These are phyloP conservation scores for Pseudophaeomoniella oleicola DNA, from an alignment of 2,329 filamentous ascomycete genomes.

Conservation along the genomic window DNA sequence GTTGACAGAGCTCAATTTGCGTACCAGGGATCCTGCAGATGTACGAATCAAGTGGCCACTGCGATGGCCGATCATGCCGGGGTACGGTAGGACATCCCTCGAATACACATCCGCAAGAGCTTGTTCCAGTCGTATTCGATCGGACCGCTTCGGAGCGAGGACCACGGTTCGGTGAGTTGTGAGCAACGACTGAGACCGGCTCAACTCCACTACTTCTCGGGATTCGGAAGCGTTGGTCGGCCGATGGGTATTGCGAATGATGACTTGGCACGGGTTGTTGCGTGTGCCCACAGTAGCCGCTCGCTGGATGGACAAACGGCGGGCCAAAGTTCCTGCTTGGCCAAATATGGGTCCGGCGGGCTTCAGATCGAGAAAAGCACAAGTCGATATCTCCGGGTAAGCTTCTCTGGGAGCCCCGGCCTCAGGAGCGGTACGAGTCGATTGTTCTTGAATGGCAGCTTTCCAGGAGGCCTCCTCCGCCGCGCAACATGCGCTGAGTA, in stretches of 20 bases:
- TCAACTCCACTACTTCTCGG: slow-evolving; percentile 39
- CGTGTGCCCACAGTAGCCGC: slow-evolving; percentile 60
- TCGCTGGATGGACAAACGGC: slow-evolving; percentile 58
- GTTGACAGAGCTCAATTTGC: slow-evolving; percentile 72
- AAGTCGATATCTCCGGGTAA: slow-evolving; percentile 41
- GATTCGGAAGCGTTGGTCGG: slow-evolving; percentile 41
- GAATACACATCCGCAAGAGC: slow-evolving; percentile 72
- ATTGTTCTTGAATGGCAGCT: slow-evolving; percentile 43
- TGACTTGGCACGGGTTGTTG: slow-evolving; percentile 56
- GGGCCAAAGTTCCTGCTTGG: slow-evolving; percentile 40
- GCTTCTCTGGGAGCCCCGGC: slow-evolving; percentile 32
- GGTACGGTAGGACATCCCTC: slow-evolving; percentile 63
- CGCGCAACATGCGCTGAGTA: slow-evolving; percentile 72
- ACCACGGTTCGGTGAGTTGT: slow-evolving; percentile 54
- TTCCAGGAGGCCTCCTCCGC: slow-evolving; percentile 74
- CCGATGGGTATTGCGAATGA: slow-evolving; percentile 72
- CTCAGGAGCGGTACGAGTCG: slow-evolving; percentile 34
- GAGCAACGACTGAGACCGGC: slow-evolving; percentile 67
- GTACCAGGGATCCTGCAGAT: slow-evolving; percentile 75
- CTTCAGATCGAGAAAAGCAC: slow-evolving; percentile 55
- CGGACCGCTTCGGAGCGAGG: slow-evolving; percentile 57
- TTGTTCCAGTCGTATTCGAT: slow-evolving; percentile 63
- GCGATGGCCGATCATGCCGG: slow-evolving; percentile 57
- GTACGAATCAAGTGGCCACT: slow-evolving; percentile 60
- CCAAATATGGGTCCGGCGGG: slow-evolving; percentile 63